phyloP scores from a whole-genome alignment of 192 early-diverging fungal genomes.

The Entophlyctis helioformis region DNA sequence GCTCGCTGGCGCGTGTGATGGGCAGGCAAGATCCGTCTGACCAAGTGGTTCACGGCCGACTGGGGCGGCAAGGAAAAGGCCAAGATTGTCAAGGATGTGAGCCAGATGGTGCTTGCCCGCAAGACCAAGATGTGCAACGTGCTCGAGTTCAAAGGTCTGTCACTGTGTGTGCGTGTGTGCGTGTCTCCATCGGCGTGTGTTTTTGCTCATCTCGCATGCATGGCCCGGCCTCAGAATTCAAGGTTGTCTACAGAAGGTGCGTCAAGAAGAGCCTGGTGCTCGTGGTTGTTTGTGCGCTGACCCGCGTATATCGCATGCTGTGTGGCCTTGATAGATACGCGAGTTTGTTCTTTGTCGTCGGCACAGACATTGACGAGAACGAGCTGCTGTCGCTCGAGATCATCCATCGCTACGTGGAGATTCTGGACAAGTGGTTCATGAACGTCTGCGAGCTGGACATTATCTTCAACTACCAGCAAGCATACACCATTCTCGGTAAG shows the following conservation, averaged over 20 bases:
- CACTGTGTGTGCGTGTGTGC: no score
- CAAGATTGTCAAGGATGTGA: conserved; percentile 90
- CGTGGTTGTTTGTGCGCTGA: no score
- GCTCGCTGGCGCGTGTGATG: not conserved
- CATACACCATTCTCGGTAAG: conserved; percentile 36
- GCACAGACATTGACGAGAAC: conserved; percentile 87
- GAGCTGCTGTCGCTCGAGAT: conserved; percentile 89
- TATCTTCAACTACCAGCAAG: conserved; percentile 93
- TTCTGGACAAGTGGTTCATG: conserved; percentile 93
- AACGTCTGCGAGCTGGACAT: conserved; percentile 96
- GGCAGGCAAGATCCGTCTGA: conserved; percentile 35
- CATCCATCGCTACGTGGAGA: conserved; percentile 96
- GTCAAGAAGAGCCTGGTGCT: no score
- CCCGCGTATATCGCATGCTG: not conserved
- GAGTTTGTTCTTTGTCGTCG: conserved; percentile 89
- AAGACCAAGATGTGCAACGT: conserved; percentile 97
- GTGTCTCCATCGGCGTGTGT: no score
- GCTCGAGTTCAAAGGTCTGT: conserved; percentile 93
- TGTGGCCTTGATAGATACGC: conserved; percentile 61
- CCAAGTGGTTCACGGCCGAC: conserved; percentile 46
- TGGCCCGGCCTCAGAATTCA: conserved; percentile 48
- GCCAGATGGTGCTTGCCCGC: conserved; percentile 74
- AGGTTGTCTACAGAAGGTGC: conserved; percentile 64
- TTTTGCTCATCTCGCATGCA: no score
- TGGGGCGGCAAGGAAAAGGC: conserved; percentile 77